These are phyloP conservation scores for Aspergillus taichungensis DNA, from an alignment of 495 filamentous ascomycete genomes.

Conservation along the genomic window DNA sequence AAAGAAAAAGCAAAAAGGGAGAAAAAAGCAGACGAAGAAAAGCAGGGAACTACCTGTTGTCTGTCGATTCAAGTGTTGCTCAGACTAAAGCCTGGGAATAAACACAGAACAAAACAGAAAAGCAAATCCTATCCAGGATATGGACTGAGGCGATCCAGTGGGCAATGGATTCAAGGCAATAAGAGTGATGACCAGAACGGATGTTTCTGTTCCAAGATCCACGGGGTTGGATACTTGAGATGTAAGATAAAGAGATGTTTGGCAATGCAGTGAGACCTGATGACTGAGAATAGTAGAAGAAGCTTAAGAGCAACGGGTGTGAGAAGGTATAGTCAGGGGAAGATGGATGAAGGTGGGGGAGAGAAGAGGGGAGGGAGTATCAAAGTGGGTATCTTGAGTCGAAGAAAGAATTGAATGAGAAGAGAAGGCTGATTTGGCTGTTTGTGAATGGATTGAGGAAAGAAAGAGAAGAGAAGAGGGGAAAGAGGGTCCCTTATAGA, in stretches of 20 bases:
- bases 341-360: too few relatives aligned
- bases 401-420: too few relatives aligned
- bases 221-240: conserved; percentile 5
- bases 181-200: not conserved
- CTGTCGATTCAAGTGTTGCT: conserved; percentile 18
- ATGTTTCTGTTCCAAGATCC: conserved; percentile 13
- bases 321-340: not conserved
- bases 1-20: conserved; percentile 15
- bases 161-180: conserved; percentile 12
- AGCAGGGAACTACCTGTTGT: conserved; percentile 41
- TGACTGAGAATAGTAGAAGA: too few relatives aligned
- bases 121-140: conserved; percentile 34
- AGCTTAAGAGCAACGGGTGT: conserved; percentile 5
- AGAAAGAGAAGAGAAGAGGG: too few relatives aligned
- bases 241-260: not conserved
- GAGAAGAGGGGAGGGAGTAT: too few relatives aligned
- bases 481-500: not conserved
- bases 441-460: too few relatives aligned
- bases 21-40: conserved; percentile 17
- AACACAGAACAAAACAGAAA: conserved; percentile 19
- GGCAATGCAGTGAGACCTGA: too few relatives aligned
- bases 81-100: conserved; percentile 30
- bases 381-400: too few relatives aligned
- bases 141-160: conserved; percentile 27
- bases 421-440: too few relatives aligned